phyloP scores from a whole-genome alignment of 140 eudicot genomes.

The Cichorium intybus region DNA sequence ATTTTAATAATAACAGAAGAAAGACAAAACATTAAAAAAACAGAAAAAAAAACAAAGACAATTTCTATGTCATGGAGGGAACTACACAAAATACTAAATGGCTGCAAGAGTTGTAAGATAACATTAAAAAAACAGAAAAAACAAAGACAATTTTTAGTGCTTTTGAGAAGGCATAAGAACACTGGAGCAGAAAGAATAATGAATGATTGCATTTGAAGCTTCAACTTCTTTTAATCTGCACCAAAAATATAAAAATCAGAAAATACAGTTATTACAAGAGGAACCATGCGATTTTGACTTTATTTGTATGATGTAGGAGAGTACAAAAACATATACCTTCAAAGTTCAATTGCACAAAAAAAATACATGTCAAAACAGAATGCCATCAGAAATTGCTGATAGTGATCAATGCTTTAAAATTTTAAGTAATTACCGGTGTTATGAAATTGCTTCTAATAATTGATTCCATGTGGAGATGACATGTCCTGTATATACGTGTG shows the following conservation, averaged over 20 bases:
- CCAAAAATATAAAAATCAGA: conserved; percentile 11
- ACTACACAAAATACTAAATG: conserved; percentile 77
- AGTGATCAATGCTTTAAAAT: not conserved
- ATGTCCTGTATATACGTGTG: too few species aligned
- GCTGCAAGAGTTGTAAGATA: conserved; percentile 52
- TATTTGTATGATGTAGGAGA: not conserved
- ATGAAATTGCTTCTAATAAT: too few species aligned
- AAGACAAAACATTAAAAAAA: conserved; percentile 15
- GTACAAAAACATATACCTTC: conserved; percentile 50
- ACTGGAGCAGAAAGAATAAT: not conserved
- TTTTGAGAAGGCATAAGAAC: too few species aligned
- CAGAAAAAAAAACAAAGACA: too few species aligned
- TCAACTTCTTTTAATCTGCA: conserved; percentile 70
- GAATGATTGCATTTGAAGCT: conserved; percentile 57
- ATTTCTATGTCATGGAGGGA: conserved; percentile 88
- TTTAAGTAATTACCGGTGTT: not conserved
- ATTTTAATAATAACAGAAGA: conserved; percentile 5
- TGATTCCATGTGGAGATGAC: too few species aligned
- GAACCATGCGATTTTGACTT: not conserved
- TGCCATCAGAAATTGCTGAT: not conserved
- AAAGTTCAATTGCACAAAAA: conserved; percentile 63
- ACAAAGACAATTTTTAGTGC: too few species aligned
- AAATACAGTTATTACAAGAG: not conserved
- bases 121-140: conserved; percentile 7
- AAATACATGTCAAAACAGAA: too few species aligned